Percentiles rank a stretch among this genome's conserved stretches.
These are phyloP conservation scores for Selaginella moellendorffii DNA, from an alignment of 75 land plant genomes.

Conservation along the genomic window DNA sequence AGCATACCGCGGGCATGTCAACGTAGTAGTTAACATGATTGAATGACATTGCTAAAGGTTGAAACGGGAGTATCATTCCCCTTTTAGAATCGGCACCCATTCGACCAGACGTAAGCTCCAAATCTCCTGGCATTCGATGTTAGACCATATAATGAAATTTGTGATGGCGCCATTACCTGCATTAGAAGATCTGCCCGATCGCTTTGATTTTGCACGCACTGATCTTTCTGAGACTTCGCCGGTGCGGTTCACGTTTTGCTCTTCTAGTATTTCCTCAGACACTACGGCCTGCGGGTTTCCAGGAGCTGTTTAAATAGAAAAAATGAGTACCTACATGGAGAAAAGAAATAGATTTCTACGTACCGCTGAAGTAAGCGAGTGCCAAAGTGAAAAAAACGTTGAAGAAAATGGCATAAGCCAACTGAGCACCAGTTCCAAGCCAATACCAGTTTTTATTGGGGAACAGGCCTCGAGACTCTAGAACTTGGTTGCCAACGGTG, in stretches of 20 bases:
- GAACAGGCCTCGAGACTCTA: not conserved
- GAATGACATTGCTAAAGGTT: slow-evolving; percentile 1
- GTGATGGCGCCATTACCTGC: not conserved
- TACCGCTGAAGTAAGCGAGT: not conserved
- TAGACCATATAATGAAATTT: not conserved
- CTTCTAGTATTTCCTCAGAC: not conserved
- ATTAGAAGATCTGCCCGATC: not conserved
- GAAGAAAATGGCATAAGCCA: not conserved
- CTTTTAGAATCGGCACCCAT: not conserved
- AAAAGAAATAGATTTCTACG: not conserved
- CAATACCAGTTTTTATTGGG: not conserved
- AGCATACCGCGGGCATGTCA: slow-evolving; percentile 2
- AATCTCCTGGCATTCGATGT: not conserved
- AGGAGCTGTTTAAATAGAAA: not conserved
- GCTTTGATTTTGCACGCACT: not conserved
- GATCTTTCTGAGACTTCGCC: not conserved
- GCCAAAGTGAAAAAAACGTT: not conserved
- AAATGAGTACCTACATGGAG: not conserved
- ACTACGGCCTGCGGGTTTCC: not conserved
- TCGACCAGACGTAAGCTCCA: not conserved
- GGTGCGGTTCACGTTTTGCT: not conserved
- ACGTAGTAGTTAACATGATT: slow-evolving; percentile 4
- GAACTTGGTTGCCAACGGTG: slow-evolving; percentile 1
- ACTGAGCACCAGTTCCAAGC: not conserved
- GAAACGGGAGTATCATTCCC: slow-evolving; percentile 7